A percentile compares a stretch with the other conserved stretches of the same genome.
Evolutionary conservation across 2,329 filamentous ascomycete genomes (phyloP).

Genomic region (Xylariaceae sp.): DNA sequence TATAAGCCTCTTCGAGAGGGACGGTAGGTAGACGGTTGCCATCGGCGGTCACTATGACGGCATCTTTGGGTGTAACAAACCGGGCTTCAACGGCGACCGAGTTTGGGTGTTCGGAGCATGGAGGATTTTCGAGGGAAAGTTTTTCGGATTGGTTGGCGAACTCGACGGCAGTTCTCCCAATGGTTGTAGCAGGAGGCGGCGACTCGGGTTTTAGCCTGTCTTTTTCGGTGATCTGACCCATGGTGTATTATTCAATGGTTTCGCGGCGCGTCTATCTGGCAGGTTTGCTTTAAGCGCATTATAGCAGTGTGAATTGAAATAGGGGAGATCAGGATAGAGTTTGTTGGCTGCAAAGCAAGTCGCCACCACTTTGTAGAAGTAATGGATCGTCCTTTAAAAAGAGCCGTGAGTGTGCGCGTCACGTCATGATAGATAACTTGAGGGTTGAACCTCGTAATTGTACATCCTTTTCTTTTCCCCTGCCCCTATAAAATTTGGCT

Average conservation of each 20-base stretch:
- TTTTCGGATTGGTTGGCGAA: constrained; percentile 69
- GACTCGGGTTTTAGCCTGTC: constrained; percentile 23
- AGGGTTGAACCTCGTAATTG: neutral
- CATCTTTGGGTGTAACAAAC: constrained; percentile 73
- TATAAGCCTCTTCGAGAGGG: constrained; percentile 72
- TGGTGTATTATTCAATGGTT: constrained; percentile 13
- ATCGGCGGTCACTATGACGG: constrained; percentile 72
- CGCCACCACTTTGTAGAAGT: neutral
- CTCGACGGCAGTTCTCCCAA: constrained; percentile 55
- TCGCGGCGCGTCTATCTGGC: neutral
- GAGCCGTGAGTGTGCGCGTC: neutral
- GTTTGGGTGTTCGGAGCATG: constrained; percentile 38
- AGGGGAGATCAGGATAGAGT: neutral
- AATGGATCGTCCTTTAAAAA: neutral
- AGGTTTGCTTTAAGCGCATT: neutral
- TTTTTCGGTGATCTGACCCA: constrained; percentile 28
- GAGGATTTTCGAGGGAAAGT: constrained; percentile 52
- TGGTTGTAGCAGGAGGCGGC: constrained; percentile 33
- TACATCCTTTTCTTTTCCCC: too few relatives aligned
- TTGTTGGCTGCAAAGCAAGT: neutral
- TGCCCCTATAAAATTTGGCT: too few relatives aligned
- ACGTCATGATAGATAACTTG: constrained; percentile 9
- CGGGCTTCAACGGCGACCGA: constrained; percentile 67
- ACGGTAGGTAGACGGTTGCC: constrained; percentile 72
- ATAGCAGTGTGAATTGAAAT: neutral